Evolutionary conservation across 2,329 filamentous ascomycete genomes (phyloP), one percentile per base, ranked within the genome.

Genomic region (Spiromastix sp.): DNA sequence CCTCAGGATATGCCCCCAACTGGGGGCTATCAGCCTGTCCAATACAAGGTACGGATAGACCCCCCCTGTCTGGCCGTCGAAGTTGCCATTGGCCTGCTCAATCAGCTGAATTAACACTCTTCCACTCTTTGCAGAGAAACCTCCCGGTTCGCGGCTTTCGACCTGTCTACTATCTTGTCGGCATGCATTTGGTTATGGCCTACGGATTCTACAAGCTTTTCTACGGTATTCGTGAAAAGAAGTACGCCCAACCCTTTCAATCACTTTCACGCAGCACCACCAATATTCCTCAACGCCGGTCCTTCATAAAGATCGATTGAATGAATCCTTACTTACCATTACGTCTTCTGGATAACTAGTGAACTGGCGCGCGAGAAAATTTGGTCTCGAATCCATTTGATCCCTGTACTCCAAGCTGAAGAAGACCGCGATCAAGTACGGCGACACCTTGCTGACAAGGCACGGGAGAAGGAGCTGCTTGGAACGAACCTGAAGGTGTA

Each of bases 281-380:
- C 21, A 24, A 24, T n/a, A 7, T 7, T 24, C 21, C 21, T 7
- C n/a, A n/a, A n/a, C n/a, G n/a, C n/a, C n/a, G n/a, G n/a, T n/a
- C n/a, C n/a, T n/a, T 24, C n/a, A 24, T 24, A n/a, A n/a, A n/a
- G 21, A 24, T 7, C 21, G 7, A 7, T 24, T 24, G 21, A n/a
- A 7, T 24, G 21, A 24, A 7, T n/a, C 7, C n/a, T n/a, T 24
- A 7, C 21, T 24, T 24, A 7, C n/a, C 21, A n/a, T n/a, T 24
- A 7, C n/a, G 7, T 24, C 21, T 24, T 24, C 7, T 24, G 7
- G 21, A 24, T 24, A 7, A 7, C 13, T 12, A 95, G 87, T 56
- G 91, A 98, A 65, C 79, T 94, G 48, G 84, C 79, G 44, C 85
- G 91, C 51, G 91, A 98, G 59, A 98, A 96, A 72, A 91, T 94